A percentile compares a stretch with the other conserved stretches of the same genome.
phyloP scores from a whole-genome alignment of 164 flowering plant genomes.

The Protea cynaroides region DNA sequence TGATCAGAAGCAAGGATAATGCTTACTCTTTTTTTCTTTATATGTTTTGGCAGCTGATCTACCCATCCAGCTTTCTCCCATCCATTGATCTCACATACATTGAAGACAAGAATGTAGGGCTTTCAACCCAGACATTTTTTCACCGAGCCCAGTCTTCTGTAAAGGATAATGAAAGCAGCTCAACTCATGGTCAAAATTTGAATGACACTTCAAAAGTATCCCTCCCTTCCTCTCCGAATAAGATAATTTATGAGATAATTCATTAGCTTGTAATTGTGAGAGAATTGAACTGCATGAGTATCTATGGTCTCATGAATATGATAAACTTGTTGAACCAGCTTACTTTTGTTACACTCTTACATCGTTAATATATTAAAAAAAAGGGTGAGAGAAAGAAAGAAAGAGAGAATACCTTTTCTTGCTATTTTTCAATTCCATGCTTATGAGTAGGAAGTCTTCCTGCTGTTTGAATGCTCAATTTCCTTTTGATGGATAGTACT shows the following conservation, averaged over 20 bases:
- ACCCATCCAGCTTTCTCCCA: conserved; percentile 38
- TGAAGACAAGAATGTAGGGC: conserved; percentile 24
- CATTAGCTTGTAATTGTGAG: not conserved
- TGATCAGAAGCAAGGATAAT: not conserved
- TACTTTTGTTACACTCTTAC: too few species aligned
- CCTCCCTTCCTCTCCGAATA: not conserved
- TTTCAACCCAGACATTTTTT: conserved; percentile 22
- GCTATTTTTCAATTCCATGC: not conserved
- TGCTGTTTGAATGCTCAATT: not conserved
- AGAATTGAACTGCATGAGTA: not conserved
- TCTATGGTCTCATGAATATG: too few species aligned
- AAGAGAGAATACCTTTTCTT: not conserved
- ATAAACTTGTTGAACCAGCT: not conserved
- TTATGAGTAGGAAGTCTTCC: not conserved
- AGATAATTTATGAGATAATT: not conserved
- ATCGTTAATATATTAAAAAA: too few species aligned
- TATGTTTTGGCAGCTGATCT: conserved; percentile 40
- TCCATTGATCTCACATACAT: conserved; percentile 23
- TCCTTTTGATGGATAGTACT: not conserved
- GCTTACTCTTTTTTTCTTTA: not conserved
- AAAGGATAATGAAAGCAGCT: conserved; percentile 18
- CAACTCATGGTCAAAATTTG: conserved; percentile 12
- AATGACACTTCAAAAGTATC: conserved; percentile 38
- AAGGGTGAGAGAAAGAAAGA: too few species aligned
- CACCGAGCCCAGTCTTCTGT: conserved; percentile 21